Percentiles rank a stretch among this genome's conserved stretches.
Conservation (phyloP, 176 grass and related monocot species). For the Aegilops speltoides region DNA sequence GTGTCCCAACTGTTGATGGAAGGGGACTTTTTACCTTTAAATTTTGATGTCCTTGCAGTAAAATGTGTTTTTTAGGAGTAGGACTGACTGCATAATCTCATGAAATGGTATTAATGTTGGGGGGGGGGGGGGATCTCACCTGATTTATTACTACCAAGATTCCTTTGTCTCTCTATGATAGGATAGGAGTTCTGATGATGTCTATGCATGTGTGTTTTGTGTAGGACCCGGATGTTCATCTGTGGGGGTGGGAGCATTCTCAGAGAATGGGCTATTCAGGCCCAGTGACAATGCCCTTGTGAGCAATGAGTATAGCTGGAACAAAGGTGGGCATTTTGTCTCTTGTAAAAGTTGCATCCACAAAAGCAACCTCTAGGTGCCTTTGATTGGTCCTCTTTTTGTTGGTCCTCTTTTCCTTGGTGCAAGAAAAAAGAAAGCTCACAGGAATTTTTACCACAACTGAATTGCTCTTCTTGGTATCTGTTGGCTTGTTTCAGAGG, state of each 20-base stretch:
- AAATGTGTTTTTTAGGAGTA: not conserved
- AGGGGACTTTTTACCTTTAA: not conserved
- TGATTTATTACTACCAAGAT: conserved; percentile 8
- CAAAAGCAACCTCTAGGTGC: conserved; percentile 19
- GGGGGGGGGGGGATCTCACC: not conserved
- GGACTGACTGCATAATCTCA: not conserved
- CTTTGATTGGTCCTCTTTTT: conserved; percentile 12
- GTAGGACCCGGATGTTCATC: conserved; percentile 96
- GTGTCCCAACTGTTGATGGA: not conserved
- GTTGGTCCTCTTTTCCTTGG: conserved; percentile 6
- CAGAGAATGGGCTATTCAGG: conserved; percentile 95
- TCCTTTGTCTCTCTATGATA: not conserved
- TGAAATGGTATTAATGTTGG: not conserved
- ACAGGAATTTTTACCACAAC: not conserved
- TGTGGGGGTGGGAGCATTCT: conserved; percentile 92
- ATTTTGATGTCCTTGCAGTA: not conserved
- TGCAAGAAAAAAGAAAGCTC: not conserved
- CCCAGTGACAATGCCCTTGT: conserved; percentile 67
- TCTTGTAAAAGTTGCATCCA: conserved; percentile 11
- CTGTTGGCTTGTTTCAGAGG: conserved; percentile 57
- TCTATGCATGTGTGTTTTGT: conserved; percentile 14
- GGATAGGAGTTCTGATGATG: conserved; percentile 19
- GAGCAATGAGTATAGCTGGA: conserved; percentile 91
- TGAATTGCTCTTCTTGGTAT: conserved; percentile 12
- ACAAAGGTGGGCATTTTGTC: conserved; percentile 69